phyloP scores from a whole-genome alignment of 73 alveolate genomes.

The Tetrahymena malaccensis region DNA sequence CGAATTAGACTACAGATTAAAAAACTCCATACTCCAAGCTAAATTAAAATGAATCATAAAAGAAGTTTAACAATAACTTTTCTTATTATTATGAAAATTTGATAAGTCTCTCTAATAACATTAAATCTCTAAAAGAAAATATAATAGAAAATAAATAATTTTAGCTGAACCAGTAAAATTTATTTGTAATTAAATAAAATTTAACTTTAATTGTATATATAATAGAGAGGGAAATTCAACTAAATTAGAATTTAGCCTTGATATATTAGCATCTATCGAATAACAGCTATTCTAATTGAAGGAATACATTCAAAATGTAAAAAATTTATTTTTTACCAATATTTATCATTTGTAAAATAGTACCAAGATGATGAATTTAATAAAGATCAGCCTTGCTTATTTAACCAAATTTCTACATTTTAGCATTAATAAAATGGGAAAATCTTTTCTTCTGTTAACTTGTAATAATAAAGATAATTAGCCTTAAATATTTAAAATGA shows the following conservation, averaged over 20 bases:
- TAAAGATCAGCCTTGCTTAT: neutral
- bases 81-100: neutral
- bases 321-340: too few relatives aligned
- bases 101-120: too few relatives aligned
- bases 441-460: neutral
- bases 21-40: neutral
- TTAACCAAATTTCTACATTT: too few relatives aligned
- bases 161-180: too few relatives aligned
- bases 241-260: neutral
- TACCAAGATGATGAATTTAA: neutral
- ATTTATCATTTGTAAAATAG: too few relatives aligned
- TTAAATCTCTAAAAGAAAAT: too few relatives aligned
- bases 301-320: neutral
- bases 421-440: neutral
- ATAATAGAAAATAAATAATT: too few relatives aligned
- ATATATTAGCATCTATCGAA: neutral
- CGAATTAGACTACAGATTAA: neutral
- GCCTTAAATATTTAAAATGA: too few relatives aligned
- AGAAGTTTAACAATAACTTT: neutral
- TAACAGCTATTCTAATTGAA: too few relatives aligned
- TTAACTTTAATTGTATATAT: too few relatives aligned
- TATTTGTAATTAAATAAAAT: too few relatives aligned
- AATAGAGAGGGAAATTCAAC: neutral
- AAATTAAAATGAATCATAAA: neutral
- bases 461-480: too few relatives aligned